Base-by-base conservation (phyloP, 2,329 filamentous ascomycete species). In the Aureobasidium lini region DNA sequence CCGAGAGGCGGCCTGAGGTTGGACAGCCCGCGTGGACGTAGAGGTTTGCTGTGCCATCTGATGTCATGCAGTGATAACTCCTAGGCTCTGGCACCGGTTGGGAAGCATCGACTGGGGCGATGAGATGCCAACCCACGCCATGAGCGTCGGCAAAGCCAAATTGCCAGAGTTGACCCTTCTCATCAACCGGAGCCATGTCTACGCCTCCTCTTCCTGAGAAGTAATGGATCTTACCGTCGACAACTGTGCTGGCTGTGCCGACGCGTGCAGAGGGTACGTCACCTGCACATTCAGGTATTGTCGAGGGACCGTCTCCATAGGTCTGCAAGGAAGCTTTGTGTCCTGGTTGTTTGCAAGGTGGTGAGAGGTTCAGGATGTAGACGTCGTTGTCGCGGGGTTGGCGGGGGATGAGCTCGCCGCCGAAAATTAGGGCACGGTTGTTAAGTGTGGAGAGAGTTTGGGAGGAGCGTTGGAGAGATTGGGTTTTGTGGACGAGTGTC, bases 21-120 rank as follows among this genome's bases (percentile, higher is more conserved):
- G 88, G 79, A 67, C 86, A 89, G 3, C 91, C 91, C 4, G 87
- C 89, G 69, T 95, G 90, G 28, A 95, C 69, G 68, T 89, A 86
- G 44, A 95, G 76, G 0, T 83, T 89, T n/a, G 85, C 84, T 59
- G 82, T 81, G 3, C 85, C 86, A 47, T 85, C 81, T 61, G 85
- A 84, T 1, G 82, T 78, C 4, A 85, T 83, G 36, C 80, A 76
- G 72, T 94, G 89, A 67, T 88, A 88, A 74, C 86, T 90, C 62
- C 90, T 83, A 1, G 87, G 78, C 6, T 79, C 77, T 0, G 89
- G 89, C 59, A 72, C 78, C 59, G 79, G 71, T 42, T 9, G 34
- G 64, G 76, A 69, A 66, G 75, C 61, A 62, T 69, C 66, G 59
- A 76, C 56, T 13, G 89, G 87, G 61, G 82, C 76, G 16, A 92